phyloP scores from a whole-genome alignment of 2,329 filamentous ascomycete species.

The Colletotrichum aenigma region DNA sequence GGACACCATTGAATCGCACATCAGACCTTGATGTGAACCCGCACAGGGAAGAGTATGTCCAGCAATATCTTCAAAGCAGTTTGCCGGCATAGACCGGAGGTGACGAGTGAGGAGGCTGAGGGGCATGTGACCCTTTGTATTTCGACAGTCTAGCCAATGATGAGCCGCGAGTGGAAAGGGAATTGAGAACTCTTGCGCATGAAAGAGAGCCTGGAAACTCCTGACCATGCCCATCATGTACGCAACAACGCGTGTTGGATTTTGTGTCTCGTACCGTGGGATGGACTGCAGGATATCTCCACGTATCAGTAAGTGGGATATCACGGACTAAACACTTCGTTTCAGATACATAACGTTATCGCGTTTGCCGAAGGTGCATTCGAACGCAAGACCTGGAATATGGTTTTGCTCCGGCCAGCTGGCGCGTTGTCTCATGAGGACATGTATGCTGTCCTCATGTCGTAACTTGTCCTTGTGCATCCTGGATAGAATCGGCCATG shows the following conservation, averaged over 20 bases:
- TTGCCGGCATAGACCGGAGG: background rate
- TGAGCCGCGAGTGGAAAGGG: background rate
- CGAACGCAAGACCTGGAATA: background rate
- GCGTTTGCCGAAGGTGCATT: background rate
- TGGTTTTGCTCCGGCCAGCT: background rate
- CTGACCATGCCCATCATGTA: background rate
- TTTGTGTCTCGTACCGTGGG: background rate
- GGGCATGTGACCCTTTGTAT: background rate
- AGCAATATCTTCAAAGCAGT: constrained; percentile 37
- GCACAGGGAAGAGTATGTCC: constrained; percentile 79
- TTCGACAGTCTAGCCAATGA: background rate
- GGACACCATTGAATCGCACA: constrained; percentile 89
- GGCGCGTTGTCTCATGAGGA: background rate
- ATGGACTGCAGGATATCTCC: background rate
- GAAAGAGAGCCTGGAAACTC: background rate
- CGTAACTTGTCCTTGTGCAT: background rate
- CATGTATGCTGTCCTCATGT: background rate
- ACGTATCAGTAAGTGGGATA: background rate
- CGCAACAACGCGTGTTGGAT: background rate
- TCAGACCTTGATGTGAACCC: constrained; percentile 78
- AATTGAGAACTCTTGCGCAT: background rate
- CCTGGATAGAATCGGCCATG: background rate
- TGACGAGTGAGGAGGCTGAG: background rate
- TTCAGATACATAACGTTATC: background rate
- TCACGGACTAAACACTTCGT: background rate